Evolutionary conservation across 2,329 filamentous ascomycete genomes (phyloP).

Genomic region (Zymoseptoria crescenta): DNA sequence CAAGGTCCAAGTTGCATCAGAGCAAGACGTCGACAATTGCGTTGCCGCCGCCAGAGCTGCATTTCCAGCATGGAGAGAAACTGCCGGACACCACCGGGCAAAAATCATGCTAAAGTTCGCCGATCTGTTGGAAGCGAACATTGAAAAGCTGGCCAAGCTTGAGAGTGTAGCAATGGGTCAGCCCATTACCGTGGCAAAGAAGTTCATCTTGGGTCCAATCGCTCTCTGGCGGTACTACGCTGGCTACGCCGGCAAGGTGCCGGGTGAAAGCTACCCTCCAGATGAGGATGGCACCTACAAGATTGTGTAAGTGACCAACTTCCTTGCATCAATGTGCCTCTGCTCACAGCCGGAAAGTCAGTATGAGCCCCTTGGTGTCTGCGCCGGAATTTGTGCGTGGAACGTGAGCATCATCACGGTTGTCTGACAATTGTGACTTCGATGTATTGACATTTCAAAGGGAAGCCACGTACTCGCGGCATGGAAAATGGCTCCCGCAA

Average conservation of each 20-base stretch:
- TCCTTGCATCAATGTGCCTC: constrained; percentile 1
- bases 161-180: constrained; percentile 52
- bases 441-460: not conserved
- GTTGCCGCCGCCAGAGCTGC: constrained; percentile 55
- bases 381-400: constrained; percentile 37
- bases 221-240: constrained; percentile 24
- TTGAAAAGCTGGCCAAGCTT: constrained; percentile 53
- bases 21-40: constrained; percentile 48
- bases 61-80: constrained; percentile 59
- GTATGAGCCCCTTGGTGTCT: constrained; percentile 37
- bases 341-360: constrained; percentile 19
- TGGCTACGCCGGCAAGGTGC: constrained; percentile 23
- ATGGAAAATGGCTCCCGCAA: constrained; percentile 51
- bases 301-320: constrained; percentile 7
- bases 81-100: constrained; percentile 49
- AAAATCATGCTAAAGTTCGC: constrained; percentile 63
- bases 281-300: constrained; percentile 23
- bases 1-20: constrained; percentile 44
- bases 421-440: not conserved
- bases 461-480: constrained; percentile 33
- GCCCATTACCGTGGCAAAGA: constrained; percentile 29
- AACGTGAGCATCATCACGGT: constrained; percentile 19
- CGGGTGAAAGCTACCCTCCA: constrained; percentile 21
- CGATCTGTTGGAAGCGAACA: constrained; percentile 21
- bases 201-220: constrained; percentile 21